A percentile compares a stretch with the other conserved stretches of the same genome.
These are phyloP conservation scores for Lactarius sanguifluus DNA, from an alignment of 768 basidiomycete genomes.

Conservation along the genomic window DNA sequence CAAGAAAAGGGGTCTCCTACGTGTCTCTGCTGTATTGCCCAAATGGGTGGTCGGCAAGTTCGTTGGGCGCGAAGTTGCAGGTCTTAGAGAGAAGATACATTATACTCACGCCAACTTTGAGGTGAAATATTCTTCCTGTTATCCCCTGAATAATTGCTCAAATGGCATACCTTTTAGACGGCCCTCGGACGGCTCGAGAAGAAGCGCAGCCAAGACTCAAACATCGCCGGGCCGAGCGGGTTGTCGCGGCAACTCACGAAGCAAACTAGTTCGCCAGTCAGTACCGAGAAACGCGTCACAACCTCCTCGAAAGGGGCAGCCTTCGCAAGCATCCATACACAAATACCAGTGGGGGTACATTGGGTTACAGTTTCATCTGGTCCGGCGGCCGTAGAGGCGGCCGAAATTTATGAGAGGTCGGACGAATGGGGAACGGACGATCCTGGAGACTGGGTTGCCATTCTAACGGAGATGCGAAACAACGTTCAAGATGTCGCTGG, in stretches of 20 bases:
- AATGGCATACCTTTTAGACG: background rate
- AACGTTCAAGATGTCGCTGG: slow-evolving; percentile 18
- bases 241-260: background rate
- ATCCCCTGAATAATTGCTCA: background rate
- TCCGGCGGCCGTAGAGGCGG: background rate
- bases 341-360: background rate
- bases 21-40: slow-evolving; percentile 18
- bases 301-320: background rate
- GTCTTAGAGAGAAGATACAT: slow-evolving; percentile 15
- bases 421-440: slow-evolving; percentile 22
- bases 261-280: slow-evolving; percentile 3
- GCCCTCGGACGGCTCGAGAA: background rate
- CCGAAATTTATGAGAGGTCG: slow-evolving; percentile 3
- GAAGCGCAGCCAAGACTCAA: background rate
- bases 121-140: background rate
- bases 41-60: slow-evolving; percentile 20
- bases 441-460: slow-evolving; percentile 15
- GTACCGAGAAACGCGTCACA: slow-evolving; percentile 1
- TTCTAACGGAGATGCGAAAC: slow-evolving; percentile 20
- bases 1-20: slow-evolving; percentile 14
- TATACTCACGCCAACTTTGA: slow-evolving; percentile 11
- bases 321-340: background rate
- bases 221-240: slow-evolving; percentile 1
- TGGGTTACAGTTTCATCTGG: background rate
- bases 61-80: slow-evolving; percentile 1